These are phyloP conservation scores for Diaporthe vexans DNA, from an alignment of 2,329 filamentous ascomycete genomes.

Conservation along the genomic window DNA sequence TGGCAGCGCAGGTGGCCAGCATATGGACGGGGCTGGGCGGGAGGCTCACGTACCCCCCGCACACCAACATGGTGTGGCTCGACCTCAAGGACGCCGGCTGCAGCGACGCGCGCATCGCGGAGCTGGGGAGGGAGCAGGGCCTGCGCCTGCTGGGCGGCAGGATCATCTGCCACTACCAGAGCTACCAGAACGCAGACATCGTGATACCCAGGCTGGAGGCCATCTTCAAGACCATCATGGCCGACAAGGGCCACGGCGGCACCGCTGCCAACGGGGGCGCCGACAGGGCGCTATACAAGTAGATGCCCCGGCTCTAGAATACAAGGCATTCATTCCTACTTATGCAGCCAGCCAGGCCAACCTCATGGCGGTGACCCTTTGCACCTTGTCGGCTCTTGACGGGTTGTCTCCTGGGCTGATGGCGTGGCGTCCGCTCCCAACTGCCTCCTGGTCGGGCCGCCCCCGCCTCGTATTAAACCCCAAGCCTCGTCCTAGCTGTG, in stretches of 20 bases:
- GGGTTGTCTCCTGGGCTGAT: not conserved
- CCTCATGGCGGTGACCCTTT: not conserved
- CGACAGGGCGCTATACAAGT: conserved; percentile 32
- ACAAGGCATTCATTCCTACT: too few species aligned
- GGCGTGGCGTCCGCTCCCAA: conserved; percentile 3
- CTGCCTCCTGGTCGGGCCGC: not conserved
- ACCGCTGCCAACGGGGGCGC: conserved; percentile 9
- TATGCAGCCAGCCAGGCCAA: not conserved
- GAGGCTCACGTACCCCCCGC: conserved; percentile 75
- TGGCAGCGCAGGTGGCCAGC: conserved; percentile 70
- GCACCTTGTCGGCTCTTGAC: not conserved
- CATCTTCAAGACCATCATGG: conserved; percentile 63
- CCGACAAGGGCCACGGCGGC: conserved; percentile 43
- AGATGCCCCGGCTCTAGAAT: not conserved
- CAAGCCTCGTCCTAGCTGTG: conserved; percentile 4
- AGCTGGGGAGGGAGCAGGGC: conserved; percentile 58
- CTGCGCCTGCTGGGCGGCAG: conserved; percentile 57
- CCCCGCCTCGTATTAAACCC: conserved; percentile 7
- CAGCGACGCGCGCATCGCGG: conserved; percentile 53
- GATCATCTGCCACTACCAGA: conserved; percentile 70
- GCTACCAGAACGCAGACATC: conserved; percentile 71
- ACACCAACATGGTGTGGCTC: conserved; percentile 95
- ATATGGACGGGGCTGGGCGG: conserved; percentile 81
- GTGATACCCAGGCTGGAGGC: conserved; percentile 69
- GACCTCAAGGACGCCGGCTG: conserved; percentile 75